These are phyloP conservation scores for Stagonosporopsis cucurbitacearum DNA, from an alignment of 2,329 filamentous ascomycete genomes.

Conservation along the genomic window DNA sequence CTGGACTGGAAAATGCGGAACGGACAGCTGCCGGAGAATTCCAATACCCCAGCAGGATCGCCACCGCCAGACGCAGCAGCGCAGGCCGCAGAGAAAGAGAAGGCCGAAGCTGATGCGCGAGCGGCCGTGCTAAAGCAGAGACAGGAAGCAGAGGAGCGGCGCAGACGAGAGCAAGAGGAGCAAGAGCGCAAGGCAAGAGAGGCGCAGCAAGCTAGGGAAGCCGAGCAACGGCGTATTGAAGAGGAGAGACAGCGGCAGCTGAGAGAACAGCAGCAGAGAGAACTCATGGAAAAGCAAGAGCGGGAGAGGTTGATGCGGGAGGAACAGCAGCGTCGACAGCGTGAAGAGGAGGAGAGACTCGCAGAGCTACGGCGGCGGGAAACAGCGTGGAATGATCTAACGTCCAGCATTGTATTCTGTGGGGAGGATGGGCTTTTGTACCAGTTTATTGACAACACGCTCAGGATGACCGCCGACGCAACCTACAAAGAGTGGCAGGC, in stretches of 20 bases:
- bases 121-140: slow-evolving; percentile 21
- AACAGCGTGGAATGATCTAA: slow-evolving; percentile 41
- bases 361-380: slow-evolving; percentile 25
- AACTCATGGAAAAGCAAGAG: slow-evolving; percentile 26
- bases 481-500: slow-evolving; percentile 43
- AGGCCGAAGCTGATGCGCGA: slow-evolving; percentile 20
- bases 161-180: slow-evolving; percentile 14
- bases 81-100: slow-evolving; percentile 25
- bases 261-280: slow-evolving; percentile 22
- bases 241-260: slow-evolving; percentile 23
- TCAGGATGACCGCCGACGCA: slow-evolving; percentile 44
- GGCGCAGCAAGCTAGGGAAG: slow-evolving; percentile 26
- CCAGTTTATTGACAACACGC: slow-evolving; percentile 53
- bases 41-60: slow-evolving; percentile 20
- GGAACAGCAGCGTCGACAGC: slow-evolving; percentile 28
- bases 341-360: slow-evolving; percentile 28
- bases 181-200: slow-evolving; percentile 13
- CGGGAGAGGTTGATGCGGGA: slow-evolving; percentile 28
- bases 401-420: slow-evolving; percentile 48
- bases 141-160: slow-evolving; percentile 18
- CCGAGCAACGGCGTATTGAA: slow-evolving; percentile 25
- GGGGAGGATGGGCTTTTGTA: slow-evolving; percentile 51
- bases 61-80: slow-evolving; percentile 14
- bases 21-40: neutral
- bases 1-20: neutral